These are phyloP conservation scores for Daldinia vernicosa DNA, from an alignment of 495 filamentous ascomycete species.

Conservation along the genomic window DNA sequence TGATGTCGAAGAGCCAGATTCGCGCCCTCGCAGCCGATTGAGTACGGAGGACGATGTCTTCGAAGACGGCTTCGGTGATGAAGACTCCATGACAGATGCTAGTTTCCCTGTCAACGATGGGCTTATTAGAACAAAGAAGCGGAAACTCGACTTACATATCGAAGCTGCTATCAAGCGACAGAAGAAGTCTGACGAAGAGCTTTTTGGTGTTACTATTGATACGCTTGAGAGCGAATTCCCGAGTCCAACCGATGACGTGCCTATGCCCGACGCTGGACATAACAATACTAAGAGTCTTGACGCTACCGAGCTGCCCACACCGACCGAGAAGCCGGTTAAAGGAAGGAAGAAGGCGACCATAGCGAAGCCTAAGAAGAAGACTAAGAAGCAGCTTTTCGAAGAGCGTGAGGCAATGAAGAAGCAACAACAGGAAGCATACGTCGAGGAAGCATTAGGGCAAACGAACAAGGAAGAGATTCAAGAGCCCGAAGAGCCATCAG, in stretches of 20 bases:
- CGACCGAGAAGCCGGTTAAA: conserved; percentile 36
- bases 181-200: conserved; percentile 78
- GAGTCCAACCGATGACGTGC: conserved; percentile 51
- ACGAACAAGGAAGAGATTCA: conserved; percentile 44
- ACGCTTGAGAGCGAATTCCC: conserved; percentile 60
- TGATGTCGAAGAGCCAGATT: conserved; percentile 85
- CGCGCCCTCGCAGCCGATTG: conserved; percentile 79
- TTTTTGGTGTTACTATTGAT: conserved; percentile 71
- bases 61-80: conserved; percentile 69
- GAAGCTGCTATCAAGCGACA: conserved; percentile 72
- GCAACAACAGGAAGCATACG: conserved; percentile 53
- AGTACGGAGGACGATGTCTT: conserved; percentile 71
- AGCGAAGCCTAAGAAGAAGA: conserved; percentile 69
- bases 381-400: conserved; percentile 77
- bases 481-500: conserved; percentile 38
- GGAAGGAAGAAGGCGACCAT: conserved; percentile 54
- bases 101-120: conserved; percentile 59
- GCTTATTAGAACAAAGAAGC: conserved; percentile 65
- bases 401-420: conserved; percentile 71
- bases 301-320: conserved; percentile 29
- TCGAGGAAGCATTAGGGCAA: conserved; percentile 43
- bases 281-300: conserved; percentile 51
- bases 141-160: conserved; percentile 71
- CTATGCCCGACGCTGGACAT: conserved; percentile 50
- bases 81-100: conserved; percentile 65